phyloP scores from a whole-genome alignment of 495 filamentous ascomycete genomes.

The Schizothecium vesticola region DNA sequence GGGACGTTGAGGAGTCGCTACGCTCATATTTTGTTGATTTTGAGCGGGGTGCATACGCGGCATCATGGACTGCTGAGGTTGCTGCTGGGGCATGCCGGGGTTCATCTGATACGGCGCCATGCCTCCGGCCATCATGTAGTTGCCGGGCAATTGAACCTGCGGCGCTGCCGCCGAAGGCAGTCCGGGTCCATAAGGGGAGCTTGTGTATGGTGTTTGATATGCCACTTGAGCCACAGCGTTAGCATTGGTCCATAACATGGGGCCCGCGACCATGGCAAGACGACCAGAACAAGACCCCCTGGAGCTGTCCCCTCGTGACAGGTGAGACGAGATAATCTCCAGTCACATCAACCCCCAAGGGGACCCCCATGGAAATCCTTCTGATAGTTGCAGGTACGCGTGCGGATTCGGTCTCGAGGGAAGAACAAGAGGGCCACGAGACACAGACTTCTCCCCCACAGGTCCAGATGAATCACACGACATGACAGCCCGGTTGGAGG shows the following conservation, averaged over 20 bases:
- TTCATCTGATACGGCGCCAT: conserved; percentile 40
- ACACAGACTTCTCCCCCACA: not conserved
- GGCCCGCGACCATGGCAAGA: no score
- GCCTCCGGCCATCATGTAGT: conserved; percentile 43
- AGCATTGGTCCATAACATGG: not conserved
- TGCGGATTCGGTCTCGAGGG: not conserved
- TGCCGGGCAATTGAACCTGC: conserved; percentile 42
- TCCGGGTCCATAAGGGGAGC: conserved; percentile 44
- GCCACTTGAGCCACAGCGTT: conserved; percentile 28
- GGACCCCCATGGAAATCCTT: not conserved
- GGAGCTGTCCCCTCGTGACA: not conserved
- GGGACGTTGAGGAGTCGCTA: conserved; percentile 37
- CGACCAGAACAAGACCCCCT: not conserved
- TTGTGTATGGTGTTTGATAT: conserved; percentile 49
- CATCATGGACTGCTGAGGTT: conserved; percentile 39
- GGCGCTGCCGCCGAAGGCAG: conserved; percentile 36
- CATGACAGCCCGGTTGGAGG: not conserved
- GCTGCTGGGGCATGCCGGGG: conserved; percentile 36
- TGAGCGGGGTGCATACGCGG: conserved; percentile 42
- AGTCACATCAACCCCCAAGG: not conserved
- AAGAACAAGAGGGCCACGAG: not conserved
- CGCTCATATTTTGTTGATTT: conserved; percentile 31
- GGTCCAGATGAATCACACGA: not conserved
- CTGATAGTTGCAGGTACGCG: not conserved
- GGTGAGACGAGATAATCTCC: not conserved